phyloP scores from a whole-genome alignment of 257 asterid species.

The Sherardia arvensis region DNA sequence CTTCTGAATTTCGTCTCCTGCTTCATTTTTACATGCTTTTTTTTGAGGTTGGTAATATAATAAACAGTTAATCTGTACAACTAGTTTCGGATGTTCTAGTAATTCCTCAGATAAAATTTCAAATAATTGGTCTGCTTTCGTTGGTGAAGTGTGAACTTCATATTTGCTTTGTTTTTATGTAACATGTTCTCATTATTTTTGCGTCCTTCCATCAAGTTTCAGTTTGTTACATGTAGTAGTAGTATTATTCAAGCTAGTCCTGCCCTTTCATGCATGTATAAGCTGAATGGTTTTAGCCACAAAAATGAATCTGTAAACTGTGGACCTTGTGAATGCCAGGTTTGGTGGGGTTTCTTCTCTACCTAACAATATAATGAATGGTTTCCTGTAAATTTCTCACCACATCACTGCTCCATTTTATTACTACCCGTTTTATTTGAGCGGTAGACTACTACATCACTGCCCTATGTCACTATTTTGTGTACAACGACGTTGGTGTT shows the following conservation, averaged over 20 bases:
- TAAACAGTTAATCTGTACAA: background rate
- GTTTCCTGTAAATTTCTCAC: background rate
- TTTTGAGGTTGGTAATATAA: background rate
- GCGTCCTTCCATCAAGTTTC: background rate
- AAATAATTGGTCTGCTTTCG: background rate
- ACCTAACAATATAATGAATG: background rate
- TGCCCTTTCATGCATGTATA: background rate
- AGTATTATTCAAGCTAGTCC: background rate
- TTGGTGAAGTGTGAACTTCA: background rate
- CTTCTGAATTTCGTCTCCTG: background rate
- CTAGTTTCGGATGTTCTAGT: background rate
- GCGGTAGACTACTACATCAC: background rate
- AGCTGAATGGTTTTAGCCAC: background rate
- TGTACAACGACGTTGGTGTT: background rate
- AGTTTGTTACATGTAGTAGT: background rate
- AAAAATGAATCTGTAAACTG: background rate
- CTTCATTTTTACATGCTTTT: background rate
- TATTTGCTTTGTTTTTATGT: background rate
- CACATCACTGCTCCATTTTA: background rate
- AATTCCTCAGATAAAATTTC: background rate
- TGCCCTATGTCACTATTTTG: background rate
- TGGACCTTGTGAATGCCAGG: constrained; percentile 10
- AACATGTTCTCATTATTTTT: background rate
- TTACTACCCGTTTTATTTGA: background rate
- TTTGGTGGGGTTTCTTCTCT: constrained; percentile 1